Evolutionary conservation across 202 grass and related monocot species (phyloP), one percentile per base, ranked within the genome.

Genomic region (Thinopyrum obtusiflorum): DNA sequence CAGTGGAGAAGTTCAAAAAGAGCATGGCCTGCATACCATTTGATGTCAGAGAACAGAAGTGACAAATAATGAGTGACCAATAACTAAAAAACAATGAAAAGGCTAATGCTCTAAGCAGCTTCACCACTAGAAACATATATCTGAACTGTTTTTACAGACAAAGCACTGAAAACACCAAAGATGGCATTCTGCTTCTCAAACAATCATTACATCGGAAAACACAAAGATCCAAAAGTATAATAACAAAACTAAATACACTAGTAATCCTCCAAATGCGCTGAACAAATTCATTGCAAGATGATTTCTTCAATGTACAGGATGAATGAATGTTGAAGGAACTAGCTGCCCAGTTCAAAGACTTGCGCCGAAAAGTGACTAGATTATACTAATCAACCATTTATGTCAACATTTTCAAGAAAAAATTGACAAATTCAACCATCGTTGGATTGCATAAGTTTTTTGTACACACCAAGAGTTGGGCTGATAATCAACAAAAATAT

Each of bases 1-100:
- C 90, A 35, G 84, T 87, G 79, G 84, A 85, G 72, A 99, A 99
- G 83, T 94, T 92, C 60, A 99, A 29, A 73, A 97, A 99, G 29
- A 99, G 85, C 88, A 99, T 92, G 26, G 87, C 92, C 93, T 99
- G 78, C 55, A 29, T 64, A 89, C 26, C 61, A 78, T 84, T 60
- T 39, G 74, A 44, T 89, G 47, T 55, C 81, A 74, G 11, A 74
- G 6, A 82, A 83, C 55, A 65, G 12, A 33, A 82, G 5, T 73
- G 10, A 72, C 6, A 33, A 64, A 55, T 24, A 83, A 78, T 68
- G 7, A 80, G 81, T 49, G 77, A 65, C 60, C 8, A 76, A 65
- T 6, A 85, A 40, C 9, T 65, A 18, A 64, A 31, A 60, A 1
- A 28, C 9, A 8, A 25, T 73, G 24, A 5, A 2, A 17, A 21